Evolutionary conservation across 371 early-diverging fungal species (phyloP).

Genomic region (Apophysomyces trapeziformis): DNA sequence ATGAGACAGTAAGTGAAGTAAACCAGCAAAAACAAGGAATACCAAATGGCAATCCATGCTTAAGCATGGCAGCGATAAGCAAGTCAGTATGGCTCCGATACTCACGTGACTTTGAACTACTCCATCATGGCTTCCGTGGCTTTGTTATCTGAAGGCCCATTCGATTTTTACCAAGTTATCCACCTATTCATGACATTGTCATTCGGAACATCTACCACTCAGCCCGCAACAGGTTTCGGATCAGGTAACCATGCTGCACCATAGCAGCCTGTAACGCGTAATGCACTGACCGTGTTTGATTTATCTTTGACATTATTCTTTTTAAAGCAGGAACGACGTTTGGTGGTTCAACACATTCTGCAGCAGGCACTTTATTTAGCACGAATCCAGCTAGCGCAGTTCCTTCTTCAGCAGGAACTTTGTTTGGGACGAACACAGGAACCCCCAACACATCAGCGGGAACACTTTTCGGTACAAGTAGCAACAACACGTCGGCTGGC

Average conservation of each 20-base stretch:
- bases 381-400: neutral
- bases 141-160: neutral
- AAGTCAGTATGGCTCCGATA: too few relatives aligned
- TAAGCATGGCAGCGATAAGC: too few relatives aligned
- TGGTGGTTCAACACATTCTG: conserved; percentile 9
- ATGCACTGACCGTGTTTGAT: neutral
- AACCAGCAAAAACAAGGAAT: neutral
- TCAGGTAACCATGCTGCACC: conserved; percentile 11
- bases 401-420: conserved; percentile 15
- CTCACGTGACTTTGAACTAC: too few relatives aligned
- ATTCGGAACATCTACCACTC: conserved; percentile 21
- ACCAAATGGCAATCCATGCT: too few relatives aligned
- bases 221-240: conserved; percentile 23
- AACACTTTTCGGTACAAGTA: conserved; percentile 17
- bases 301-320: neutral
- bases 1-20: neutral
- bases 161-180: neutral
- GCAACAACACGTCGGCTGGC: conserved; percentile 2
- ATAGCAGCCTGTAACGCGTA: neutral
- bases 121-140: too few relatives aligned
- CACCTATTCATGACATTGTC: conserved; percentile 20
- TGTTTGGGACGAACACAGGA: conserved; percentile 22
- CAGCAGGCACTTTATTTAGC: conserved; percentile 21
- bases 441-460: conserved; percentile 12
- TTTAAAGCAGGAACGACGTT: conserved; percentile 7